Evolutionary conservation across 2,329 filamentous ascomycete species (phyloP).

Genomic region (Penicillium decumbens): DNA sequence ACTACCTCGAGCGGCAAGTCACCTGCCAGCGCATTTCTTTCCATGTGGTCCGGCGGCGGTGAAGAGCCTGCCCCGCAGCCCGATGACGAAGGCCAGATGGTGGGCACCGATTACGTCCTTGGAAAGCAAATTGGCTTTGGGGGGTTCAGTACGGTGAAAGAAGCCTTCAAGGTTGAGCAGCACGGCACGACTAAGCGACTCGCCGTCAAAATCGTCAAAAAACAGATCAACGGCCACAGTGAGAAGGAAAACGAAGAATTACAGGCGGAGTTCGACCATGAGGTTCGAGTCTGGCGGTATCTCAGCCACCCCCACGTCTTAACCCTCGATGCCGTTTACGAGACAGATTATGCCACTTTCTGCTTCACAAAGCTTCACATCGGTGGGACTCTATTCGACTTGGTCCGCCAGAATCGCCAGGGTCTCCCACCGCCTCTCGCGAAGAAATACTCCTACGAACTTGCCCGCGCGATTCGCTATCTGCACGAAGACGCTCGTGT

Average conservation of each 20-base stretch:
- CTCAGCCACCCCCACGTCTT: conserved; percentile 60
- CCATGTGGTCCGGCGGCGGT: conserved; percentile 45
- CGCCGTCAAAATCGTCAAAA: conserved; percentile 65
- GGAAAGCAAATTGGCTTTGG: conserved; percentile 62
- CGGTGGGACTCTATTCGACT: conserved; percentile 61
- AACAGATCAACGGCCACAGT: conserved; percentile 51
- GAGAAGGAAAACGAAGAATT: conserved; percentile 61
- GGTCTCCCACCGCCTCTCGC: conserved; percentile 52
- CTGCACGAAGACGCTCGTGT: conserved; percentile 63
- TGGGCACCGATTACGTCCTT: conserved; percentile 63
- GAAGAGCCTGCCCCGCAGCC: conserved; percentile 48
- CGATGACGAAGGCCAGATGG: conserved; percentile 64
- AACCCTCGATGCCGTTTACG: conserved; percentile 59
- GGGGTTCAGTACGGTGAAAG: conserved; percentile 63
- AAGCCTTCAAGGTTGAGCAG: conserved; percentile 60
- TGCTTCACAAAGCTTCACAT: conserved; percentile 62
- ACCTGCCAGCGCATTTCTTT: conserved; percentile 55
- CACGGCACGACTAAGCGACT: conserved; percentile 49
- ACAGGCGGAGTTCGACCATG: conserved; percentile 64
- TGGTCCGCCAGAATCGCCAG: conserved; percentile 53
- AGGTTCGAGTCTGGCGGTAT: conserved; percentile 64
- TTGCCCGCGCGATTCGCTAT: conserved; percentile 61
- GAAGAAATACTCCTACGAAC: conserved; percentile 58
- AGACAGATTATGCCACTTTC: conserved; percentile 64
- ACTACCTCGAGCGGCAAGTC: conserved; percentile 51